phyloP scores from a whole-genome alignment of 768 basidiomycete species.

The Mycena belliarum region DNA sequence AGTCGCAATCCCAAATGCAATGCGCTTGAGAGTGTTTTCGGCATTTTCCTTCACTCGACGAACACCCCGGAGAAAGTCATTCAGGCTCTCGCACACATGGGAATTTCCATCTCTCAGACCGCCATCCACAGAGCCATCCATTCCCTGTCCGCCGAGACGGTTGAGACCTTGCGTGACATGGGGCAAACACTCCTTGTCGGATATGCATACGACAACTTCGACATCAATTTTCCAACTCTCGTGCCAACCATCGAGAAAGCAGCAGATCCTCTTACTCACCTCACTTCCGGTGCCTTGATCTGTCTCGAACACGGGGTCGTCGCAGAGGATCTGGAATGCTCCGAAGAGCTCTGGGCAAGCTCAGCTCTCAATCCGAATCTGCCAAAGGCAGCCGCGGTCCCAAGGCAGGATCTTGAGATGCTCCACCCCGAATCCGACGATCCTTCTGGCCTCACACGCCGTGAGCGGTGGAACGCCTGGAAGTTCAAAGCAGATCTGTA shows the following conservation, averaged over 20 bases:
- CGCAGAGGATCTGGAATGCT: no score
- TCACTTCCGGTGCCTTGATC: no score
- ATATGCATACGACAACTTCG: no score
- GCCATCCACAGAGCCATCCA: conserved; percentile 27
- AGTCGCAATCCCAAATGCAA: conserved; percentile 23
- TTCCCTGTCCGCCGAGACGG: conserved; percentile 28
- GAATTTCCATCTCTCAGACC: conserved; percentile 30
- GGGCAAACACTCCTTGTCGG: no score
- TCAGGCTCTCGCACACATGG: conserved; percentile 30
- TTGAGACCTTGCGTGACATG: no score
- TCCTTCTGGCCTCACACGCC: conserved; percentile 24
- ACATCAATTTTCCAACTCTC: no score
- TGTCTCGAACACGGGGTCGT: no score
- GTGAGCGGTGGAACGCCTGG: conserved; percentile 29
- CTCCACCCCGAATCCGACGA: conserved; percentile 21
- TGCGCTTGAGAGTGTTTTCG: conserved; percentile 20
- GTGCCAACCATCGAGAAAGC: no score
- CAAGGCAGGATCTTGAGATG: conserved; percentile 8
- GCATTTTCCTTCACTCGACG: conserved; percentile 25
- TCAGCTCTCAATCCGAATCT: conserved; percentile 19
- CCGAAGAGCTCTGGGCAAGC: no score
- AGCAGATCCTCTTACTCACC: no score
- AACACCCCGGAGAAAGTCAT: conserved; percentile 28
- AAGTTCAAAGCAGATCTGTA: conserved; percentile 31
- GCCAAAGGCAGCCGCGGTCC: neutral